Conservation (phyloP, 176 grass and related monocot genomes). For the Carex cristatella region DNA sequence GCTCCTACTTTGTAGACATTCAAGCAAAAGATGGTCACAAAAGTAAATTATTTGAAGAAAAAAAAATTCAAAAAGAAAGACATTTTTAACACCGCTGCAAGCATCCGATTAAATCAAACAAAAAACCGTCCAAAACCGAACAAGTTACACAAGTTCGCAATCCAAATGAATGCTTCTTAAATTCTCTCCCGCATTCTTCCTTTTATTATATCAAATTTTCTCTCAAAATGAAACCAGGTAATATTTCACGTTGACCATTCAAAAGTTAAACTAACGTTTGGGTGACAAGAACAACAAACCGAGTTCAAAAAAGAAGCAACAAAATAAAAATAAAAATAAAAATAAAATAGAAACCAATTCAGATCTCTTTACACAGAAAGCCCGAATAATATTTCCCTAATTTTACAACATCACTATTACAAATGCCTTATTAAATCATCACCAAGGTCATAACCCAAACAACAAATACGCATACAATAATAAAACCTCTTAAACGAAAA, state of each 20-base stretch:
- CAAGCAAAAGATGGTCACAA: not conserved
- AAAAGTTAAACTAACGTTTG: not conserved
- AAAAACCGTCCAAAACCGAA: no score
- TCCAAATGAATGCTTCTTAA: not conserved
- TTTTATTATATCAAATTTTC: not conserved
- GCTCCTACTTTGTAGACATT: not conserved
- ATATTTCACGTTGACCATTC: not conserved
- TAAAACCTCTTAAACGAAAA: not conserved
- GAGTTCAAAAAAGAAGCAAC: not conserved
- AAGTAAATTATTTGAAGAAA: not conserved
- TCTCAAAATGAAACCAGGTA: not conserved
- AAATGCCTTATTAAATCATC: constrained; percentile 15
- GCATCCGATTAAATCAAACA: no score
- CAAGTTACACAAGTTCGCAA: not conserved
- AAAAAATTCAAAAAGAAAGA: not conserved
- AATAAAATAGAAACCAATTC: constrained; percentile 13
- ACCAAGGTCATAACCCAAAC: constrained; percentile 5
- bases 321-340: not conserved
- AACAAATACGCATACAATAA: constrained; percentile 7
- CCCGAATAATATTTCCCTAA: constrained; percentile 22
- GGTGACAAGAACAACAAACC: constrained; percentile 3
- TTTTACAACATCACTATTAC: constrained; percentile 26
- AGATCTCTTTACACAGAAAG: constrained; percentile 30
- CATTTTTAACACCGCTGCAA: not conserved
- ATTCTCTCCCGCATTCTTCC: not conserved